Conservation (phyloP, 2,329 filamentous ascomycete species). For the Apiospora sp. region DNA sequence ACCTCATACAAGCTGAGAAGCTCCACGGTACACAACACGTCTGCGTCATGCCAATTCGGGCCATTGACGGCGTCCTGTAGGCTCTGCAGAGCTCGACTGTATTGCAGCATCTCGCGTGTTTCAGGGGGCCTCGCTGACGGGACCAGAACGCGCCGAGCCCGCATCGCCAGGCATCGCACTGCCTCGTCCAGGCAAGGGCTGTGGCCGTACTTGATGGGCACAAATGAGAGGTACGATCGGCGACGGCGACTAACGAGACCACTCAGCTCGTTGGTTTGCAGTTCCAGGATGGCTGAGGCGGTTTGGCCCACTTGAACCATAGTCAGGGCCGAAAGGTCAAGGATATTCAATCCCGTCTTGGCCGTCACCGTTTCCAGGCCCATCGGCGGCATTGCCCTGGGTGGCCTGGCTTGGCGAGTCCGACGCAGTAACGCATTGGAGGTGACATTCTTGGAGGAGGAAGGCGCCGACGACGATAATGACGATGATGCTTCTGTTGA, state of each 20-base stretch:
- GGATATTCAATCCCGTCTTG: slow-evolving; percentile 30
- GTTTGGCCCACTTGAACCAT: slow-evolving; percentile 29
- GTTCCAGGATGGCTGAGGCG: slow-evolving; percentile 27
- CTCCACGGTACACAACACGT: slow-evolving; percentile 30
- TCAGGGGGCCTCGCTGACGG: slow-evolving; percentile 22
- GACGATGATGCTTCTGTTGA: background rate
- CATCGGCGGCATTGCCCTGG: slow-evolving; percentile 28
- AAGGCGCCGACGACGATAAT: background rate
- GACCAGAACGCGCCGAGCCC: slow-evolving; percentile 27
- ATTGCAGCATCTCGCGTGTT: slow-evolving; percentile 15
- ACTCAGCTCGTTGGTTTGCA: slow-evolving; percentile 23
- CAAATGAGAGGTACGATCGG: slow-evolving; percentile 28
- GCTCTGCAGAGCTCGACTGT: slow-evolving; percentile 26
- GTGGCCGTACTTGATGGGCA: slow-evolving; percentile 29
- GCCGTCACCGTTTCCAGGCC: slow-evolving; percentile 29
- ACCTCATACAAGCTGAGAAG: slow-evolving; percentile 32
- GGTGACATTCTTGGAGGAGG: background rate
- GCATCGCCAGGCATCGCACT: slow-evolving; percentile 30
- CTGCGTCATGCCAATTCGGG: slow-evolving; percentile 22
- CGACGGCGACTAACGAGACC: slow-evolving; percentile 28
- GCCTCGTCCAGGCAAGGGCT: slow-evolving; percentile 30
- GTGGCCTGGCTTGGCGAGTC: slow-evolving; percentile 2
- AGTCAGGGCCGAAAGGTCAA: slow-evolving; percentile 31
- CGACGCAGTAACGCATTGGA: background rate
- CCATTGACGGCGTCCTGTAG: slow-evolving; percentile 27